These are phyloP conservation scores for Didymella exigua DNA, from an alignment of 2,329 filamentous ascomycete genomes.

Conservation along the genomic window DNA sequence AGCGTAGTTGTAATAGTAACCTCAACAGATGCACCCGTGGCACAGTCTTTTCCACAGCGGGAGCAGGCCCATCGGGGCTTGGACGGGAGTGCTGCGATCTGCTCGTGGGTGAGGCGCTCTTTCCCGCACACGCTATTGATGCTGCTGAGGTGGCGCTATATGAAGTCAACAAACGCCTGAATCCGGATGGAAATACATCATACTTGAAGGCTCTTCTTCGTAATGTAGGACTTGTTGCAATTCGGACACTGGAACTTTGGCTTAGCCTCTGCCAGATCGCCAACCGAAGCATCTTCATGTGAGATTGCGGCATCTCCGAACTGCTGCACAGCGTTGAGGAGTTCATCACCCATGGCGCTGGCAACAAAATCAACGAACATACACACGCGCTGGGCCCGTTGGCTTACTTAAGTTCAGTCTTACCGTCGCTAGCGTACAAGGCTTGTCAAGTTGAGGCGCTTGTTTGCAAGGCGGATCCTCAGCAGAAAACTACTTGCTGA, in stretches of 20 bases:
- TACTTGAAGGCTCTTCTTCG: slow-evolving; percentile 2
- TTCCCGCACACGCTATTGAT: not conserved
- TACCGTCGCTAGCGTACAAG: not conserved
- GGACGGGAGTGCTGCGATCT: not conserved
- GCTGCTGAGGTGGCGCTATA: slow-evolving; percentile 2
- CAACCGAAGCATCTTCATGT: not conserved
- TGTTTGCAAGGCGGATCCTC: not conserved
- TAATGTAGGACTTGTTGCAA: not conserved
- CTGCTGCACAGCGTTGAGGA: not conserved
- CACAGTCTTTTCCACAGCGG: slow-evolving; percentile 1
- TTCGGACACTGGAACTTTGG: not conserved
- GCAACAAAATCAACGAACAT: not conserved
- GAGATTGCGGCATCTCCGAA: not conserved
- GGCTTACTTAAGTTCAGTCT: not conserved
- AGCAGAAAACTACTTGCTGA: not conserved
- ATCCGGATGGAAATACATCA: not conserved
- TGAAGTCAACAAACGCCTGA: not conserved
- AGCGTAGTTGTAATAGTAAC: not conserved
- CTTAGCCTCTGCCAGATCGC: not conserved
- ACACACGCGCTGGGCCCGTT: not conserved
- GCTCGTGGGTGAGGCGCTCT: not conserved
- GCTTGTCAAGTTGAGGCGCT: not conserved
- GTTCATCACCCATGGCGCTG: not conserved
- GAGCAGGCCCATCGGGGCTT: slow-evolving; percentile 5
- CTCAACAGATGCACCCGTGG: not conserved